phyloP scores from a whole-genome alignment of 805 yeast genomes.

The Grigorovia jiainica region DNA sequence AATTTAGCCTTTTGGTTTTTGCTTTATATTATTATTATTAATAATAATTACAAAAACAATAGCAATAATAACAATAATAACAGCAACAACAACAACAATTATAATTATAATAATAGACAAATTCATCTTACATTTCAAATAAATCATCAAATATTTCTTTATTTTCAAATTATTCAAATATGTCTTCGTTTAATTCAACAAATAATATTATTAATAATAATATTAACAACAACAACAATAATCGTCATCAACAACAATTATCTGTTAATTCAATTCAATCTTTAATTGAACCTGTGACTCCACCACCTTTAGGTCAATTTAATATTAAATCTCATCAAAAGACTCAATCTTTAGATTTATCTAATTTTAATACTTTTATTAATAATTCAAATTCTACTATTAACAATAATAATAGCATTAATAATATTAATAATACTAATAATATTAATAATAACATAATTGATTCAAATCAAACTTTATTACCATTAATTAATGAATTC shows the following conservation, averaged over 20 bases:
- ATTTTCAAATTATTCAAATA: constrained; percentile 9
- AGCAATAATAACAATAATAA: neutral
- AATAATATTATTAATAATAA: too few species aligned
- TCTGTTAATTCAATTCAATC: constrained; percentile 21
- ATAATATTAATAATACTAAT: too few species aligned
- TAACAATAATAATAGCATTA: constrained; percentile 2
- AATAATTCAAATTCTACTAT: constrained; percentile 19
- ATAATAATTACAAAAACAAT: neutral
- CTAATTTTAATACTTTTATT: constrained; percentile 23
- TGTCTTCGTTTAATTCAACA: too few species aligned
- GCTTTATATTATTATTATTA: too few species aligned
- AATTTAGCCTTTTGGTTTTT: too few species aligned
- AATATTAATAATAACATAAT: neutral
- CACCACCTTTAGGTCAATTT: constrained; percentile 13
- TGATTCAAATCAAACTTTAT: constrained; percentile 9
- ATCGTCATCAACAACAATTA: constrained; percentile 24
- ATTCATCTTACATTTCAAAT: too few species aligned
- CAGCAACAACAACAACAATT: neutral
- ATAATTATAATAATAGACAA: too few species aligned
- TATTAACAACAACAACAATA: neutral
- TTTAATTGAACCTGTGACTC: constrained; percentile 16
- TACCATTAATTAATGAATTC: constrained; percentile 30
- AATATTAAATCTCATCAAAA: constrained; percentile 21
- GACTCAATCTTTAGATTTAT: constrained; percentile 25
- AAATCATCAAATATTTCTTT: constrained; percentile 12